These are phyloP conservation scores for Xylariaceae sp. DNA, from an alignment of 2,329 filamentous ascomycete genomes.

Conservation along the genomic window DNA sequence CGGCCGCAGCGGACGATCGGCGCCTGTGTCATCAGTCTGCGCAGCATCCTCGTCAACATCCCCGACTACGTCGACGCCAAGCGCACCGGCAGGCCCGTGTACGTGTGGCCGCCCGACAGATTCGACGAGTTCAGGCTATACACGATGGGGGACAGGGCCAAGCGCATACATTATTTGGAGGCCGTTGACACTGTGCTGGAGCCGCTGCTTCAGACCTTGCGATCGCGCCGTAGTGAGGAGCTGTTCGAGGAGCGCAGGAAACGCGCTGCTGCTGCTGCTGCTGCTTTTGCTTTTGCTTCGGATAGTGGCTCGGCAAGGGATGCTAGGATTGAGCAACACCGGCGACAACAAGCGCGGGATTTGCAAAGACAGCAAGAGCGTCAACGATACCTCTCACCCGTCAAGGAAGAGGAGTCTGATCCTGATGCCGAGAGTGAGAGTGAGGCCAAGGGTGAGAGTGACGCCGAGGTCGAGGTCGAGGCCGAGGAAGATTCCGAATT, in stretches of 20 bases:
- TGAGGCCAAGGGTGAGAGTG: background rate
- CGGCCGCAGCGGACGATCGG: constrained; percentile 13
- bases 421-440: background rate
- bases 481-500: background rate
- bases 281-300: no score
- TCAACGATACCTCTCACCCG: background rate
- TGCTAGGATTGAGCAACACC: no score
- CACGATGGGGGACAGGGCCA: constrained; percentile 10
- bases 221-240: background rate
- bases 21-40: constrained; percentile 18
- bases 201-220: constrained; percentile 16
- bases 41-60: constrained; percentile 25
- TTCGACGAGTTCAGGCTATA: constrained; percentile 20
- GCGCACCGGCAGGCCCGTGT: constrained; percentile 14
- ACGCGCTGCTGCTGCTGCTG: no score
- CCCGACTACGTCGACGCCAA: constrained; percentile 25
- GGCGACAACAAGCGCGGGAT: no score
- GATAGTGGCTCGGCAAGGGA: no score
- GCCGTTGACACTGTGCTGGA: constrained; percentile 18
- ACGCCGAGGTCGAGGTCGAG: background rate
- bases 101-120: constrained; percentile 19
- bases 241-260: no score
- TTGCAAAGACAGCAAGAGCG: background rate
- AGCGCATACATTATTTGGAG: constrained; percentile 13
- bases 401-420: background rate